Evolutionary conservation across 1,139 yeast genomes (phyloP).

Genomic region (Taphrina wiesneri): DNA sequence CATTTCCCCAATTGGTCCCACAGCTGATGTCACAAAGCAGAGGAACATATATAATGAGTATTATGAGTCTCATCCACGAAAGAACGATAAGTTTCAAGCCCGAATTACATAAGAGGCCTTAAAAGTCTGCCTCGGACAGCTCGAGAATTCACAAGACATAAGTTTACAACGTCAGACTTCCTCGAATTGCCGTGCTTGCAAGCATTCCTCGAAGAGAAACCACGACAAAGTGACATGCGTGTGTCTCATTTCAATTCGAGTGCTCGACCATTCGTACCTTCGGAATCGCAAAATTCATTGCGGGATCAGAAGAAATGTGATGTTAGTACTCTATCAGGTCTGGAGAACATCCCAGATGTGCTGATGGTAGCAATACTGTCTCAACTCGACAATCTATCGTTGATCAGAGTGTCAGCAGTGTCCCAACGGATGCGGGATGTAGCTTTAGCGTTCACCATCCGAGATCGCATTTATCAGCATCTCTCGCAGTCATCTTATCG

Average conservation of each 20-base stretch:
- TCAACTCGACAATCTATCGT: neutral
- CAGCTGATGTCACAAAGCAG: no score
- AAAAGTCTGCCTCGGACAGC: no score
- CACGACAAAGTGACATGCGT: neutral
- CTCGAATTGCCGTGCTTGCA: no score
- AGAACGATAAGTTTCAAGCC: no score
- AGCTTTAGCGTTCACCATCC: neutral
- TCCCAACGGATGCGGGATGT: neutral
- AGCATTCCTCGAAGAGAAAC: no score
- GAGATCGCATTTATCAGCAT: neutral
- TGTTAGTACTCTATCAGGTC: neutral
- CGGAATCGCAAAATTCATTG: neutral
- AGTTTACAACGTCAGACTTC: no score
- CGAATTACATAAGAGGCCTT: no score
- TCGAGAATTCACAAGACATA: no score
- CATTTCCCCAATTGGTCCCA: no score
- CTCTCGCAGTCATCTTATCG: neutral
- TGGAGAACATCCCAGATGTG: slow-evolving; percentile 1
- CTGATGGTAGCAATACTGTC: neutral
- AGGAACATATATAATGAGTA: no score
- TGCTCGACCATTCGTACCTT: neutral
- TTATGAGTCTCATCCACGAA: no score
- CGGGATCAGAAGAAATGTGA: neutral
- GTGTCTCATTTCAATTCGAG: neutral
- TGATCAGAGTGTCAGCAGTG: neutral